Conservation (phyloP, 106 monocot species). For the Platanthera guangdongensis region DNA sequence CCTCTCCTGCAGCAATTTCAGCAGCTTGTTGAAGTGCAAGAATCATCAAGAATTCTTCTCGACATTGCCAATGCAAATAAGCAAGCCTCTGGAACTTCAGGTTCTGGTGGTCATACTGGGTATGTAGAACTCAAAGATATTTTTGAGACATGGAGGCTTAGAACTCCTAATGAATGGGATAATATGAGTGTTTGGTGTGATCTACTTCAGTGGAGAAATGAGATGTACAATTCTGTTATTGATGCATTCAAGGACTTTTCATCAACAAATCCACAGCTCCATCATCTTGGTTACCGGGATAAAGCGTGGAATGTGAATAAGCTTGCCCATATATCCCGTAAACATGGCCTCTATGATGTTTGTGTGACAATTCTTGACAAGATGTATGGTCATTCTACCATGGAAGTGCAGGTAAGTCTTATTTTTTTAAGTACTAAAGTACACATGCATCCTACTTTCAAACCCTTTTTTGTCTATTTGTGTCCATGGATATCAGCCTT, state of each 20-base stretch:
- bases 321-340: conserved; percentile 89
- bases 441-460: neutral
- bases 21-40: conserved; percentile 94
- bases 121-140: conserved; percentile 98
- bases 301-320: conserved; percentile 99
- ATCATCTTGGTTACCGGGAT: conserved; percentile 95
- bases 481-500: neutral
- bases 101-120: conserved; percentile 44
- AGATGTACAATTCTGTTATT: conserved; percentile 94
- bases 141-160: conserved; percentile 93
- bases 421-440: neutral
- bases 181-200: conserved; percentile 93
- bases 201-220: conserved; percentile 99
- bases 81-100: conserved; percentile 67
- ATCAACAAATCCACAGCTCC: conserved; percentile 83
- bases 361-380: conserved; percentile 96
- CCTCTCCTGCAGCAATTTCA: conserved; percentile 96
- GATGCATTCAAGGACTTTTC: conserved; percentile 94
- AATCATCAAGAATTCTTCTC: conserved; percentile 72
- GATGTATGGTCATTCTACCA: conserved; percentile 98
- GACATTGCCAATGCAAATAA: conserved; percentile 95
- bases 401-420: conserved; percentile 86
- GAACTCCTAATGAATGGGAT: conserved; percentile 99
- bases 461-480: neutral
- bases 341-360: conserved; percentile 92